Percentiles rank a stretch among this genome's conserved stretches.
These are phyloP conservation scores for Aspergillus puulaauensis DNA, from an alignment of 2,329 filamentous ascomycete genomes.

Conservation along the genomic window DNA sequence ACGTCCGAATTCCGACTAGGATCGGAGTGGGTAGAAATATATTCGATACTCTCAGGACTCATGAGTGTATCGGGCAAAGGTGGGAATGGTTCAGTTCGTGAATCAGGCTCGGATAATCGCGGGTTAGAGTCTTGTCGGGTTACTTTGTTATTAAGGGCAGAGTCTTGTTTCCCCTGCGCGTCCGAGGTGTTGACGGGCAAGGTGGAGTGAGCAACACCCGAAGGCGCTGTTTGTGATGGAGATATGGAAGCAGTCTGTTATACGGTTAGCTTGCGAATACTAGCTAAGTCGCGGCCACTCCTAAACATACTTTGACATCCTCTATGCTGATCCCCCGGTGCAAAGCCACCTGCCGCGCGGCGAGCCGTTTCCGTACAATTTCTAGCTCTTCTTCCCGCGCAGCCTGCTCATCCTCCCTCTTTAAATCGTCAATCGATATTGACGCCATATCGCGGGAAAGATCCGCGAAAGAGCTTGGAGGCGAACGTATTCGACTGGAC, in stretches of 20 bases:
- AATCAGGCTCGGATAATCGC: conserved; percentile 18
- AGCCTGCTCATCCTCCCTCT: conserved; percentile 57
- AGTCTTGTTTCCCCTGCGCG: conserved; percentile 11
- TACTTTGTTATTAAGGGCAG: not conserved
- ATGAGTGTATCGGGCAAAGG: conserved; percentile 26
- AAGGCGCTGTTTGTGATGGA: conserved; percentile 10
- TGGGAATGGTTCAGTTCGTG: conserved; percentile 35
- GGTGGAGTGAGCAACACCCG: conserved; percentile 7
- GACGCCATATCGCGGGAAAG: conserved; percentile 34
- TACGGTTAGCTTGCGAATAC: not conserved
- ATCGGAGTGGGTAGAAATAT: conserved; percentile 2
- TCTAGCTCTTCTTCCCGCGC: conserved; percentile 57
- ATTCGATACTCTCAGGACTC: not conserved
- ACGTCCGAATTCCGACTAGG: not conserved
- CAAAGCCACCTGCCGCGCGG: conserved; percentile 56
- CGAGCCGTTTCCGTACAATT: conserved; percentile 53
- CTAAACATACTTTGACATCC: conserved; percentile 29
- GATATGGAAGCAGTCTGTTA: conserved; percentile 13
- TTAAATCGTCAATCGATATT: conserved; percentile 55
- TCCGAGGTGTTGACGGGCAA: conserved; percentile 10
- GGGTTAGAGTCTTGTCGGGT: conserved; percentile 15
- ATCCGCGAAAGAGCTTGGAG: conserved; percentile 25
- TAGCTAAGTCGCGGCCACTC: not conserved
- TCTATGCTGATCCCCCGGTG: conserved; percentile 50
- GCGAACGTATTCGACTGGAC: conserved; percentile 27